Evolutionary conservation across 1,284 basidiomycete species (phyloP).

Genomic region (Lentinus polychrous): DNA sequence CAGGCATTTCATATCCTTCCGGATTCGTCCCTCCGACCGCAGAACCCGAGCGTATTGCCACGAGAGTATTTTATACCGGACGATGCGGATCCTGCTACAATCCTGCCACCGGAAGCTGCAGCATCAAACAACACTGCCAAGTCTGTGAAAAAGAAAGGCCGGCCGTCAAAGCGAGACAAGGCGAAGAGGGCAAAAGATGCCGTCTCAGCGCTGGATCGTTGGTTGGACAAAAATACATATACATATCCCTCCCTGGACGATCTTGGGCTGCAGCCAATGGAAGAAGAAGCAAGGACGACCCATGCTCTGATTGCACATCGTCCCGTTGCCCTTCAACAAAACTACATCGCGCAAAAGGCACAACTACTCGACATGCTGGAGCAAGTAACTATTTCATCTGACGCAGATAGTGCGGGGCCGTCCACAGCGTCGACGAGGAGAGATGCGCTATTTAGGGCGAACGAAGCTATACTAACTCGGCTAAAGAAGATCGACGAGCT

Average conservation of each 20-base stretch:
- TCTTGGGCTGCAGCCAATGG: constrained; percentile 1
- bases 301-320: constrained; percentile 33
- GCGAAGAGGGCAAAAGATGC: constrained; percentile 46
- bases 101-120: constrained; percentile 7
- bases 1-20: constrained; percentile 56
- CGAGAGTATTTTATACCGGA: constrained; percentile 52
- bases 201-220: constrained; percentile 41
- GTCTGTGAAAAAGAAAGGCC: constrained; percentile 51
- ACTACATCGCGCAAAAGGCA: constrained; percentile 36
- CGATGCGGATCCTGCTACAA: constrained; percentile 19
- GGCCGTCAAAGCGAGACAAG: constrained; percentile 58
- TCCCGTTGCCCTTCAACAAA: constrained; percentile 27
- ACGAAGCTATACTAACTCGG: constrained; percentile 41
- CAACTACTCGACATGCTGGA: constrained; percentile 29
- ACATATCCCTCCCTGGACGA: constrained; percentile 14
- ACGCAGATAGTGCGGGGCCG: not conserved
- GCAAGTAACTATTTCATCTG: not conserved
- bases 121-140: constrained; percentile 8
- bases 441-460: constrained; percentile 34
- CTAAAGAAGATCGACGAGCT: constrained; percentile 45
- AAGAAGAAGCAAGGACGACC: constrained; percentile 16
- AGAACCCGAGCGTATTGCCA: constrained; percentile 56
- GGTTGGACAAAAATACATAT: constrained; percentile 38
- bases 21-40: constrained; percentile 37
- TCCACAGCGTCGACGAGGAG: constrained; percentile 12